A percentile compares a stretch with the other conserved stretches of the same genome.
These are phyloP conservation scores for Bipolaris sorokiniana DNA, from an alignment of 2,329 filamentous ascomycete species.

Conservation along the genomic window DNA sequence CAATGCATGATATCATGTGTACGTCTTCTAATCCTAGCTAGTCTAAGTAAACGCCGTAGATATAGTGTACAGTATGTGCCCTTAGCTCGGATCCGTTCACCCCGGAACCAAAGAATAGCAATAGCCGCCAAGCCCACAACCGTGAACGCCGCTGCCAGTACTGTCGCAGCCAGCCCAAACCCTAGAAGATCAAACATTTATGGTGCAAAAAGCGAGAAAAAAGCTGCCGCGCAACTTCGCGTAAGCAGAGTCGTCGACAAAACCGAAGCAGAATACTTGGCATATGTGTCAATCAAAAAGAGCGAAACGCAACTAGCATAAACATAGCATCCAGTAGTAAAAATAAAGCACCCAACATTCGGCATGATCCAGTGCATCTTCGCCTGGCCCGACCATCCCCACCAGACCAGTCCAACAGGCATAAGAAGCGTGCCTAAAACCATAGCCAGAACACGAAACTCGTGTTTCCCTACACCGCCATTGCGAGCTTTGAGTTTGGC, in stretches of 20 bases:
- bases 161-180: conserved; percentile 30
- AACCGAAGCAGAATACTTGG: neutral
- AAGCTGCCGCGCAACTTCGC: conserved; percentile 19
- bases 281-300: conserved; percentile 20
- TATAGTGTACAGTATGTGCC: neutral
- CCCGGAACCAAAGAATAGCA: neutral
- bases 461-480: neutral
- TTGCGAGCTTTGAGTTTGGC: neutral
- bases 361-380: conserved; percentile 60
- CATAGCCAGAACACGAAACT: neutral
- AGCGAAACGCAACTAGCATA: neutral
- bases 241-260: neutral
- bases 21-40: neutral
- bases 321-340: conserved; percentile 40
- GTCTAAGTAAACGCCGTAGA: neutral
- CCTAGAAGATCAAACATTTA: conserved; percentile 42
- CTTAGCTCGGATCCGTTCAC: neutral
- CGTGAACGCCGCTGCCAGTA: neutral
- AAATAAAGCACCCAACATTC: conserved; percentile 56
- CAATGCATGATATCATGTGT: too few relatives aligned
- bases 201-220: conserved; percentile 45
- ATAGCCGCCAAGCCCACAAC: neutral
- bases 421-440: conserved; percentile 24
- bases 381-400: conserved; percentile 61
- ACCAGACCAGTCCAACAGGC: conserved; percentile 49